Evolutionary conservation across 805 yeast species (phyloP).

Genomic region (Zygosaccharomyces rouxii): DNA sequence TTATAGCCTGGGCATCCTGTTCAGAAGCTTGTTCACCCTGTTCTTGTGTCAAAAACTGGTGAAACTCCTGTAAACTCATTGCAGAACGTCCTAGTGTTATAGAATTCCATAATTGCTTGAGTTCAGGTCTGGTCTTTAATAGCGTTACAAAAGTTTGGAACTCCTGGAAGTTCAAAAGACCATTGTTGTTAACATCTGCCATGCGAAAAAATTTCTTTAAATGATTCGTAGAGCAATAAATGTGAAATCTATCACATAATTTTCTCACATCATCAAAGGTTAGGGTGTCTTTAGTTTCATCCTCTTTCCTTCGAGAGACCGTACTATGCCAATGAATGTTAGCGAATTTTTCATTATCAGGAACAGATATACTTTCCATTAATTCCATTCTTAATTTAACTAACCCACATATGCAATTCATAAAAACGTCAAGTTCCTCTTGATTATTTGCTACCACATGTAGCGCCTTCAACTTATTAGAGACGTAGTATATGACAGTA

Average conservation of each 20-base stretch:
- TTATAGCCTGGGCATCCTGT: conserved; percentile 35
- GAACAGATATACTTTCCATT: conserved; percentile 57
- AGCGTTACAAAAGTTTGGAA: conserved; percentile 70
- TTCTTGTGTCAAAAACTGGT: conserved; percentile 40
- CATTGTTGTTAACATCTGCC: conserved; percentile 48
- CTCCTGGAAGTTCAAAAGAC: conserved; percentile 60
- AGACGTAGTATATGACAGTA: conserved; percentile 65
- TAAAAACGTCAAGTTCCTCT: conserved; percentile 50
- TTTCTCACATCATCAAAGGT: conserved; percentile 64
- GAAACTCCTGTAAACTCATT: conserved; percentile 35
- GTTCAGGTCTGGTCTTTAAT: conserved; percentile 62
- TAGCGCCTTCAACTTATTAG: conserved; percentile 66
- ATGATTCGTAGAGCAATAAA: conserved; percentile 57
- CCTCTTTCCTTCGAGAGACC: conserved; percentile 36
- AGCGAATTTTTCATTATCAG: conserved; percentile 56
- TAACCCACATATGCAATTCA: conserved; percentile 51
- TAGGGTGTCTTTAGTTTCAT: conserved; percentile 37
- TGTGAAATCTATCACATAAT: conserved; percentile 63
- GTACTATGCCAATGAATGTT: conserved; percentile 59
- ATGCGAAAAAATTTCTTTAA: conserved; percentile 43
- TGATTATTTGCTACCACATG: conserved; percentile 65
- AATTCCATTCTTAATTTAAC: conserved; percentile 55
- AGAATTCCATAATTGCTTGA: conserved; percentile 46
- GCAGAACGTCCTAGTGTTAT: conserved; percentile 21
- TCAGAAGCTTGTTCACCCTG: conserved; percentile 45